A percentile compares a stretch with the other conserved stretches of the same genome.
These are phyloP conservation scores for Rosa persica DNA, from an alignment of 306 rosid genomes.

Conservation along the genomic window DNA sequence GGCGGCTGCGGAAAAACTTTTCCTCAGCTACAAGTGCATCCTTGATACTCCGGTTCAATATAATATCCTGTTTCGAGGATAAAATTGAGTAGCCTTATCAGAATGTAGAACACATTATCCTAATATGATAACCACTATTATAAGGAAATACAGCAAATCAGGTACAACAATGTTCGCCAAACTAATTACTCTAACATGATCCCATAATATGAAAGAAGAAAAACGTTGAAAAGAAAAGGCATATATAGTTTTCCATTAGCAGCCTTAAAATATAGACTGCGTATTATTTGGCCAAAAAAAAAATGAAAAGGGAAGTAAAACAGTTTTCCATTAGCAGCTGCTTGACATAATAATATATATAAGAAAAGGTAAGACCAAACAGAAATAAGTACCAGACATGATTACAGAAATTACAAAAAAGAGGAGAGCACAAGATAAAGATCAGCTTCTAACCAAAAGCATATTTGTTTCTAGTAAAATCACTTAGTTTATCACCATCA, in stretches of 20 bases:
- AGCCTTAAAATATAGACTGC: neutral
- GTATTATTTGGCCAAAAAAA: neutral
- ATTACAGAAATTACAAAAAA: neutral
- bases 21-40: slow-evolving; percentile 95
- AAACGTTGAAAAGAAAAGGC: neutral
- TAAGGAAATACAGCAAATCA: neutral
- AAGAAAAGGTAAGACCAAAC: neutral
- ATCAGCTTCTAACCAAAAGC: neutral
- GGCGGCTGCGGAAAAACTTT: slow-evolving; percentile 85
- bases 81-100: slow-evolving; percentile 28
- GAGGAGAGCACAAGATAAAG: neutral
- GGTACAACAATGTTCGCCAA: neutral
- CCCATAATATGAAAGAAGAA: neutral
- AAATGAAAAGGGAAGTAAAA: neutral
- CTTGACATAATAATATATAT: neutral
- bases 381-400: neutral
- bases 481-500: neutral
- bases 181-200: neutral
- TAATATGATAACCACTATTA: neutral
- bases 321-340: neutral
- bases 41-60: slow-evolving; percentile 76
- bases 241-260: too few relatives aligned
- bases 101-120: slow-evolving; percentile 18
- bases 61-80: slow-evolving; percentile 70
- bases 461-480: neutral